Evolutionary conservation across 108 stramenopile genomes (phyloP), one percentile per base, ranked within the genome.

Genomic region (Licmophora abbreviata): DNA sequence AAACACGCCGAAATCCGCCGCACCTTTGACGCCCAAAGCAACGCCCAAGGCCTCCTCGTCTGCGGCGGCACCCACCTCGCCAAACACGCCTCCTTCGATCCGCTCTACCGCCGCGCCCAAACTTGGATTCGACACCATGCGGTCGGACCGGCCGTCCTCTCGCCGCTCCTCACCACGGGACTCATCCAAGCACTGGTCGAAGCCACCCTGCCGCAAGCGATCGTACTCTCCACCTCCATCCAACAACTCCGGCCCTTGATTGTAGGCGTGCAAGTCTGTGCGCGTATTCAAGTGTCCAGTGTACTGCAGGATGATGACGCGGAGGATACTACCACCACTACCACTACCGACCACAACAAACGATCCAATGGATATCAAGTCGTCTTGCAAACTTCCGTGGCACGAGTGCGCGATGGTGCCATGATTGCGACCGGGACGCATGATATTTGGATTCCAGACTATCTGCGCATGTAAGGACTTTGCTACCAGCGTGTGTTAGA

Each of bases 181-280:
- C 47, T 76, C 44, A 49, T 71, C n/a, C 69, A 69, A 12, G 70
- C 75, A 3, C 46, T 76, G 37, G 69, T 76, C 36, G 75, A 76
- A 31, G 75, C 75, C 10, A 51, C 54, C 10, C 63, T 76, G 28
- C 75, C 75, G 0, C 61, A 68, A 18, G 37, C 63, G 0, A 61
- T 76, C 0, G 52, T 62, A 1, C 21, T 68, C 17, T 25, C 27
- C 5, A 30, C 32, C 14, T 55, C 54, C 24, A 54, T 72, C 66
- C 40, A 53, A 21, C 61, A 58, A 30, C 10, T 58, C 11, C 63
- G 62, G n/a, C 75, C 75, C 1, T 37, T 76, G 58, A 76, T 76
- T 56, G 43, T 47, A 28, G 56, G 18, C 24, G 53, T 42, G 23
- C 51, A 63, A 59, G 69, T 69, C 11, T 38, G 49, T 33, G 74